These are phyloP conservation scores for Fusarium pilosicola DNA, from an alignment of 2,329 filamentous ascomycete genomes.

Conservation along the genomic window DNA sequence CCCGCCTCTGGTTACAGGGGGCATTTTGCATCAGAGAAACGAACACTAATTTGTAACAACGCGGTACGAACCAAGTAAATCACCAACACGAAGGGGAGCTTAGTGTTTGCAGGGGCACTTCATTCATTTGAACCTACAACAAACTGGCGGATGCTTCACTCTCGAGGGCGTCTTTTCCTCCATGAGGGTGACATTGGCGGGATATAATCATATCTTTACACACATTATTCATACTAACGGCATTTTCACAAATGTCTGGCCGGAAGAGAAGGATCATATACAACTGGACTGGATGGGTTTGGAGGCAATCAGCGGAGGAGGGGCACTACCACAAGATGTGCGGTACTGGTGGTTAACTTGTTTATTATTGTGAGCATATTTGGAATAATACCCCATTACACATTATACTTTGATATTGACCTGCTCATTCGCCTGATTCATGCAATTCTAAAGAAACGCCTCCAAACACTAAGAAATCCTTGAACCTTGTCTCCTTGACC, in stretches of 20 bases:
- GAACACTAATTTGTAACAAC: constrained; percentile 33
- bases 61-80: constrained; percentile 22
- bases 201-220: constrained; percentile 29
- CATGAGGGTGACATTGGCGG: constrained; percentile 8
- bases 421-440: background rate
- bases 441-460: background rate
- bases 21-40: constrained; percentile 23
- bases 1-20: constrained; percentile 29
- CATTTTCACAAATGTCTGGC: constrained; percentile 23
- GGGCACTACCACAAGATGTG: constrained; percentile 25
- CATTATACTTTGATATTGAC: background rate
- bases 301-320: constrained; percentile 9
- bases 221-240: constrained; percentile 22
- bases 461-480: background rate
- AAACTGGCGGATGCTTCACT: constrained; percentile 19
- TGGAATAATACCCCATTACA: constrained; percentile 46
- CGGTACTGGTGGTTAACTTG: constrained; percentile 38
- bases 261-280: constrained; percentile 30
- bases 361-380: constrained; percentile 42
- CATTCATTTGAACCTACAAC: constrained; percentile 25
- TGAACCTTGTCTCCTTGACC: background rate
- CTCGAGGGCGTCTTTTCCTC: constrained; percentile 28
- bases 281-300: constrained; percentile 14
- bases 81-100: constrained; percentile 24
- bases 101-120: constrained; percentile 33